Evolutionary conservation across 805 yeast species (phyloP).

Genomic region (Pichia thaimueangensis): DNA sequence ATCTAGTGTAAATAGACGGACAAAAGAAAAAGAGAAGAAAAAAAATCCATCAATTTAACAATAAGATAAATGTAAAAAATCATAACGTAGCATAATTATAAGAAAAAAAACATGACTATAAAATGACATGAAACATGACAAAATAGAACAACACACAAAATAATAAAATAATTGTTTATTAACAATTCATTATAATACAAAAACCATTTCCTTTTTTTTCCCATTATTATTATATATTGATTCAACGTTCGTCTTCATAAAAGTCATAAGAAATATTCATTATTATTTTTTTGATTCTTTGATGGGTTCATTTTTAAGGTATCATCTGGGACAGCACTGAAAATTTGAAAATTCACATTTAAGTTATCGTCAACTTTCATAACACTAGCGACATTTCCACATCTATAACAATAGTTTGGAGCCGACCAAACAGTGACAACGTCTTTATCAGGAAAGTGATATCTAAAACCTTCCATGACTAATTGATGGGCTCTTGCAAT

Average conservation of each 20-base stretch:
- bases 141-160: too few relatives aligned
- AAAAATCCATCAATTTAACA: too few relatives aligned
- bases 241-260: too few relatives aligned
- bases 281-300: slow-evolving; percentile 31
- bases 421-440: slow-evolving; percentile 99
- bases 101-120: background rate
- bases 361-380: slow-evolving; percentile 89
- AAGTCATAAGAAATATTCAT: slow-evolving; percentile 31
- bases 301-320: slow-evolving; percentile 32
- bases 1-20: too few relatives aligned
- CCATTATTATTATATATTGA: too few relatives aligned
- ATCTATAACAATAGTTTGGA: slow-evolving; percentile 93
- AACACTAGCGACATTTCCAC: slow-evolving; percentile 97
- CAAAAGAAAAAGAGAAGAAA: too few relatives aligned
- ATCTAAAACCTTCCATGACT: slow-evolving; percentile 97
- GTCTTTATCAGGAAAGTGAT: slow-evolving; percentile 92
- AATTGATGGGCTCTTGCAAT: slow-evolving; percentile 97
- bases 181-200: too few relatives aligned
- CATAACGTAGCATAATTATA: slow-evolving; percentile 1
- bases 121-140: background rate
- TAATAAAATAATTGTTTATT: too few relatives aligned
- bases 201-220: too few relatives aligned
- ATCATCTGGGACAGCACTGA: slow-evolving; percentile 93
- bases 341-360: slow-evolving; percentile 86
- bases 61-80: too few relatives aligned